Base-by-base conservation (phyloP, 2,329 filamentous ascomycete species). In the Exophiala phaeomuriformis region DNA sequence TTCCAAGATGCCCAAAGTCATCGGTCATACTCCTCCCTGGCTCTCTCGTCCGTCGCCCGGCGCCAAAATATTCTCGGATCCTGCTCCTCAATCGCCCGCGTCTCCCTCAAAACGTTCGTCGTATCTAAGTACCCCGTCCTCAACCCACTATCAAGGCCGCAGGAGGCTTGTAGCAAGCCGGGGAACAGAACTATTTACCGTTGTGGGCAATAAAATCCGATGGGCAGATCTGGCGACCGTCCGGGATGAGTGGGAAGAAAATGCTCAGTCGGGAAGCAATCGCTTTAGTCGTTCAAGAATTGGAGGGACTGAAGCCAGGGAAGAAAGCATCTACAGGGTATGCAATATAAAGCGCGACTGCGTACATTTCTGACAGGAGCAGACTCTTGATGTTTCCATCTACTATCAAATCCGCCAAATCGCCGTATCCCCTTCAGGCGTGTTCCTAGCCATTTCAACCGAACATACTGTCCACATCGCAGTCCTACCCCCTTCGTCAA, bases 391-490 rank as follows among this genome's bases (percentile, higher is more conserved):
- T 66, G 83, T 86, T 2, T 83, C 88, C 2, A 82, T 91, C 48
- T 85, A 86, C 58, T 85, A 88, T 54, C 82, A 88, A 52, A 95
- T 97, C 63, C 82, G 82, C 64, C 90, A 95, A 68, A 81, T 97
- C 46, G 74, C 87, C 59, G 83, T 95, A 37, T 96, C 90, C 1
- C 91, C 90, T 1, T 83, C 85, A 53, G 82, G 83, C 37, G 84
- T 88, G 64, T 90, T 86, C 65, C 80, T 97, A 53, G 90, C 65
- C 3, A 85, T 97, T 51, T 74, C 91, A 47, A 95, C 91, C 1
- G 82, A 84, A 6, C 87, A 96, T 66, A 96, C 90, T 1, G 82
- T 95, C 40, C 89, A 95, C 66, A 84, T 97, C 63, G 85, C 88
- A 52, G 75, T 90, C n/a, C 77, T 97, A 3, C 91, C 91, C 29